These are phyloP conservation scores for Aspergillus sp. DNA, from an alignment of 2,329 filamentous ascomycete genomes.

Conservation along the genomic window DNA sequence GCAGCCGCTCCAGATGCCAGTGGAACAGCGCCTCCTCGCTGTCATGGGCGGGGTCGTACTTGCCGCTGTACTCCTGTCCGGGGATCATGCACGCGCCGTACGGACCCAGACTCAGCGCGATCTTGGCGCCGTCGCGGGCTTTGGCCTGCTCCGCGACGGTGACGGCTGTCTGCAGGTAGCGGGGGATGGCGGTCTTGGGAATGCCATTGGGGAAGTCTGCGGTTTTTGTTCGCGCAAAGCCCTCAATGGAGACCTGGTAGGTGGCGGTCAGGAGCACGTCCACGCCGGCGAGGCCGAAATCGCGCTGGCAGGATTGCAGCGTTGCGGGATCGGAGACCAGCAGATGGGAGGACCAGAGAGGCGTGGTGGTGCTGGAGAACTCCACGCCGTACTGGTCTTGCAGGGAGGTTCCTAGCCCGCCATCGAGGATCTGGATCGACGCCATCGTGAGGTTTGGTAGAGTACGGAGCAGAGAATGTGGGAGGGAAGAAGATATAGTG, in stretches of 20 bases:
- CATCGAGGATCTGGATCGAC: conserved; percentile 56
- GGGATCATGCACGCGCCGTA: conserved; percentile 68
- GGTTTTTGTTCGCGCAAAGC: conserved; percentile 54
- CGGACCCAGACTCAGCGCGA: conserved; percentile 62
- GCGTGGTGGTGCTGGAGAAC: conserved; percentile 52
- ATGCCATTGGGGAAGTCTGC: conserved; percentile 47
- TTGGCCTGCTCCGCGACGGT: conserved; percentile 36
- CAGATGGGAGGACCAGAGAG: conserved; percentile 68
- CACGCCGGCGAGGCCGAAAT: conserved; percentile 57
- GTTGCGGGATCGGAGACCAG: conserved; percentile 55
- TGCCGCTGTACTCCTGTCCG: conserved; percentile 63
- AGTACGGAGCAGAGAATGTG: neutral
- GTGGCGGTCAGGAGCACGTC: conserved; percentile 67
- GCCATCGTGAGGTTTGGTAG: neutral
- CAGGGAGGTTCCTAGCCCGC: conserved; percentile 66
- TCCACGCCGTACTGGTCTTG: conserved; percentile 55
- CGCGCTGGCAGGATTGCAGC: conserved; percentile 55
- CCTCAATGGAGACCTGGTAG: conserved; percentile 62
- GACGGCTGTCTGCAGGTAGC: conserved; percentile 43
- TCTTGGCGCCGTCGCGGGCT: conserved; percentile 10
- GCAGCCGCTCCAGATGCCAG: conserved; percentile 60
- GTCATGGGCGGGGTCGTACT: conserved; percentile 54
- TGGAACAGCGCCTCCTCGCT: conserved; percentile 45
- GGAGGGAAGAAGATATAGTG: no score
- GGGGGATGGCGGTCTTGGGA: conserved; percentile 36